Evolutionary conservation across 352 stramenopile genomes (phyloP).

Genomic region (Globisporangium carolinianum): DNA sequence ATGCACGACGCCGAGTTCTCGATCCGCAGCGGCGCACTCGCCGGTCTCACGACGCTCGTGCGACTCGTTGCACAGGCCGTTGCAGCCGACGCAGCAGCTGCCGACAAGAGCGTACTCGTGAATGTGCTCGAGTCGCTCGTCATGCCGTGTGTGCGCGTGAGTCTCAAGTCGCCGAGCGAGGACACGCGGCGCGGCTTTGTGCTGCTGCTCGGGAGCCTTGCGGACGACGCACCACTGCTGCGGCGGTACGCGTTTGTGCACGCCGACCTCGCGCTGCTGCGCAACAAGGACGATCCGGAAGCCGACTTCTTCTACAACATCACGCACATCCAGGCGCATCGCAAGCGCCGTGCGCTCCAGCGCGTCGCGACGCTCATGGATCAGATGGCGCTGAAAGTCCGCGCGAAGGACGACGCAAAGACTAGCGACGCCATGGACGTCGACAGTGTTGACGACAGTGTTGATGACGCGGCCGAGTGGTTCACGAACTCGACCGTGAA

Average conservation of each 20-base stretch:
- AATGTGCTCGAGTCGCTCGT: slow-evolving; percentile 84
- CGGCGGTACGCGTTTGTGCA: slow-evolving; percentile 51
- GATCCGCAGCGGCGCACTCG: slow-evolving; percentile 67
- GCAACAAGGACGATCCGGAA: slow-evolving; percentile 86
- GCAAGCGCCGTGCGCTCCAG: slow-evolving; percentile 89
- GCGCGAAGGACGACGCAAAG: slow-evolving; percentile 2
- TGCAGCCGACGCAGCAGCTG: slow-evolving; percentile 10
- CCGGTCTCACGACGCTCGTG: slow-evolving; percentile 51
- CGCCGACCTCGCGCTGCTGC: slow-evolving; percentile 55
- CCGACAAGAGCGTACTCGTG: slow-evolving; percentile 36
- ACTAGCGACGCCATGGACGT: not conserved
- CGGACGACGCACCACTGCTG: slow-evolving; percentile 34
- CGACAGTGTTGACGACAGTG: slow-evolving; percentile 17
- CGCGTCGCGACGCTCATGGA: slow-evolving; percentile 86
- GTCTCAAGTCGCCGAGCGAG: slow-evolving; percentile 69
- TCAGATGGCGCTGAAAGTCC: slow-evolving; percentile 43
- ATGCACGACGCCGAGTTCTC: slow-evolving; percentile 84
- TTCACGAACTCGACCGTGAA: slow-evolving; percentile 88
- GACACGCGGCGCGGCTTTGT: slow-evolving; percentile 83
- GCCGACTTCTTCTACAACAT: slow-evolving; percentile 99
- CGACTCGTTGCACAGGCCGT: slow-evolving; percentile 28
- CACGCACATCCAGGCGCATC: slow-evolving; percentile 97
- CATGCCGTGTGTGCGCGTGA: slow-evolving; percentile 84
- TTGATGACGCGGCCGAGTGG: slow-evolving; percentile 14
- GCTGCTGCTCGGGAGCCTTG: slow-evolving; percentile 64